phyloP scores from a whole-genome alignment of 495 filamentous ascomycete species.

The Sporormia fimetaria region DNA sequence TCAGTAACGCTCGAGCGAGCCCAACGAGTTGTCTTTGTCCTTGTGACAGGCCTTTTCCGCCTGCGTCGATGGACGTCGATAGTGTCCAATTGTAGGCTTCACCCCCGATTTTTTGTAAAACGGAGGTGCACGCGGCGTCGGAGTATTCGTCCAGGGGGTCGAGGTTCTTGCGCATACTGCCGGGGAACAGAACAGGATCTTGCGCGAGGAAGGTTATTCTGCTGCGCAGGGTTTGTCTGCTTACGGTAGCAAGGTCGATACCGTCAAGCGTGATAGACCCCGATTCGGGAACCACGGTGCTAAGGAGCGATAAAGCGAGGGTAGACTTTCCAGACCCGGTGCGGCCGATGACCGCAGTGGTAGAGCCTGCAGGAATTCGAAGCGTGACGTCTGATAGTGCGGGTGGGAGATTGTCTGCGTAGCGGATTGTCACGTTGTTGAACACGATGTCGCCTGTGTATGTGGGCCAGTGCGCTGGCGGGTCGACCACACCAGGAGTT shows the following conservation, averaged over 20 bases:
- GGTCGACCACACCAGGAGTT: slow-evolving; percentile 48
- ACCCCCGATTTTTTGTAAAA: slow-evolving; percentile 42
- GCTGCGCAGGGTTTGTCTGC: slow-evolving; percentile 47
- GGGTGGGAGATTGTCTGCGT: slow-evolving; percentile 63
- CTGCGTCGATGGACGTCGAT: slow-evolving; percentile 44
- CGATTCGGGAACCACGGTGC: slow-evolving; percentile 39
- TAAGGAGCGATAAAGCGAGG: slow-evolving; percentile 50
- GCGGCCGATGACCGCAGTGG: slow-evolving; percentile 51
- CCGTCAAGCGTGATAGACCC: slow-evolving; percentile 50
- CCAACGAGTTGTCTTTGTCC: slow-evolving; percentile 54
- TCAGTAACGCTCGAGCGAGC: slow-evolving; percentile 43
- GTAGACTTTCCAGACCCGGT: slow-evolving; percentile 59
- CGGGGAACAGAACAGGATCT: slow-evolving; percentile 53
- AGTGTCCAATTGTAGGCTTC: slow-evolving; percentile 43
- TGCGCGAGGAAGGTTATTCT: slow-evolving; percentile 54
- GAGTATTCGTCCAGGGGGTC: slow-evolving; percentile 37
- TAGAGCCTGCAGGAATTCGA: slow-evolving; percentile 60
- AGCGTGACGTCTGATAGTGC: slow-evolving; percentile 53
- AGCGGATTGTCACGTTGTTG: slow-evolving; percentile 62
- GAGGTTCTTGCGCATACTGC: slow-evolving; percentile 48
- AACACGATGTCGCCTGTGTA: slow-evolving; percentile 61
- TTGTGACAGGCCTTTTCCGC: slow-evolving; percentile 48
- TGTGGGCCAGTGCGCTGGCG: slow-evolving; percentile 65
- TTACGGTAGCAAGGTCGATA: slow-evolving; percentile 49
- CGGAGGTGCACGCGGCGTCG: slow-evolving; percentile 40